These are phyloP conservation scores for Wickerhamiella qilinensis DNA, from an alignment of 805 yeast genomes.

Conservation along the genomic window DNA sequence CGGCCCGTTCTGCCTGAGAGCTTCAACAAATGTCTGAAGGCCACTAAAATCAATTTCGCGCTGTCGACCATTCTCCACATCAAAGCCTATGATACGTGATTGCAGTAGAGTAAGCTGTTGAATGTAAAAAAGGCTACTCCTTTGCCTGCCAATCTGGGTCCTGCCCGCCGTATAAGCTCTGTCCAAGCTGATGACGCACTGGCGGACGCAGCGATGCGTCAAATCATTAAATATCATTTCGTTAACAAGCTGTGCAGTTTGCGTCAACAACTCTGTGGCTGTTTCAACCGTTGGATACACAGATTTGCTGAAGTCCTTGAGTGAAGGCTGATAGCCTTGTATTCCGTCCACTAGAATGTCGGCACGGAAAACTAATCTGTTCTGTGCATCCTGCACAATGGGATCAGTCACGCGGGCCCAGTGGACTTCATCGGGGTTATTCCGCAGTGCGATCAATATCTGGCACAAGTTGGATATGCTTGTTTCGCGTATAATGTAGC, in stretches of 20 bases:
- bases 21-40: slow-evolving; percentile 34
- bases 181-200: slow-evolving; percentile 42
- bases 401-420: slow-evolving; percentile 53
- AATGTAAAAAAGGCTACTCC: slow-evolving; percentile 50
- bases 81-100: slow-evolving; percentile 56
- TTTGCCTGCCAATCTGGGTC: slow-evolving; percentile 33
- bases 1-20: background rate
- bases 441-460: slow-evolving; percentile 23
- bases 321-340: slow-evolving; percentile 45
- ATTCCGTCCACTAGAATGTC: slow-evolving; percentile 55
- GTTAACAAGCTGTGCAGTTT: slow-evolving; percentile 64
- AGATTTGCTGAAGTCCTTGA: slow-evolving; percentile 36
- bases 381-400: slow-evolving; percentile 59
- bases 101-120: slow-evolving; percentile 57
- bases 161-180: slow-evolving; percentile 11
- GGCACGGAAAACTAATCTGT: slow-evolving; percentile 63
- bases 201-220: slow-evolving; percentile 74
- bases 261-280: slow-evolving; percentile 53
- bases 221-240: slow-evolving; percentile 69
- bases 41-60: slow-evolving; percentile 78
- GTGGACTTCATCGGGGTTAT: slow-evolving; percentile 19
- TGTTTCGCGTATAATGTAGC: slow-evolving; percentile 50
- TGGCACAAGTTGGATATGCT: slow-evolving; percentile 60
- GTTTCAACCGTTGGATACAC: slow-evolving; percentile 11
- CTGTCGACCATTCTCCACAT: slow-evolving; percentile 51